Evolutionary conservation across 23 red algal species (phyloP), one percentile per base, ranked within the genome.

Genomic region (Gracilaria gracilis): DNA sequence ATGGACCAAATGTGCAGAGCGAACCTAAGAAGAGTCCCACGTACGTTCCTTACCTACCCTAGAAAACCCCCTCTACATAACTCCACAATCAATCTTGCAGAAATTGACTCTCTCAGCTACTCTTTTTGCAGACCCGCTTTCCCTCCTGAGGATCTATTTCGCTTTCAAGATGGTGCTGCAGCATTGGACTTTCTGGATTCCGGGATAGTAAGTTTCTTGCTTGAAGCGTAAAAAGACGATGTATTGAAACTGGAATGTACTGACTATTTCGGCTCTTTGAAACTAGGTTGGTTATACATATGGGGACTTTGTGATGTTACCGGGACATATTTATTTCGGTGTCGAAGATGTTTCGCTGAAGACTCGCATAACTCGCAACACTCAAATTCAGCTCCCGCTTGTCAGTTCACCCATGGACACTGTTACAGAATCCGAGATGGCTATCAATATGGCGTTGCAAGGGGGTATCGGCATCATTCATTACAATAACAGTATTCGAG

Each of bases 361-460:
- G 31, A 75, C 91, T 19, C 88, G 89, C 16, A 74, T 96, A 24
- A 80, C 97, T 28, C 88, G 88, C 37, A 95, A 95, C 33, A 82
- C 94, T 3, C 40, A 57, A 34, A 86, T 99, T 58, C 79, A 89
- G 28, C 87, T 95, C 28, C 97, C 97, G 38, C 83, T 99, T 29
- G 90, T 99, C 4, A 93, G 88, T 57, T 99, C 97, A 14, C 97
- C 97, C 0, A 99, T 99, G 97, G 97, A 99, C 61, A 99, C 97
- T 39, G 97, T 99, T 21, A 99, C 97, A 24, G 97, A 99, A 79
- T 91, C 88, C 7, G 94, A 94, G 46, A 99, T 99, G 97, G 97
- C 97, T 23, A 99, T 96, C 34, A 84, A 96, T 82, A 99, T 99
- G 97, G 97, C 97, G 24, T 85, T 99, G 57, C 94, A 96, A 62